A percentile compares a stretch with the other conserved stretches of the same genome.
Evolutionary conservation across 768 basidiomycete species (phyloP).

Genomic region (Cubamyces sp.): DNA sequence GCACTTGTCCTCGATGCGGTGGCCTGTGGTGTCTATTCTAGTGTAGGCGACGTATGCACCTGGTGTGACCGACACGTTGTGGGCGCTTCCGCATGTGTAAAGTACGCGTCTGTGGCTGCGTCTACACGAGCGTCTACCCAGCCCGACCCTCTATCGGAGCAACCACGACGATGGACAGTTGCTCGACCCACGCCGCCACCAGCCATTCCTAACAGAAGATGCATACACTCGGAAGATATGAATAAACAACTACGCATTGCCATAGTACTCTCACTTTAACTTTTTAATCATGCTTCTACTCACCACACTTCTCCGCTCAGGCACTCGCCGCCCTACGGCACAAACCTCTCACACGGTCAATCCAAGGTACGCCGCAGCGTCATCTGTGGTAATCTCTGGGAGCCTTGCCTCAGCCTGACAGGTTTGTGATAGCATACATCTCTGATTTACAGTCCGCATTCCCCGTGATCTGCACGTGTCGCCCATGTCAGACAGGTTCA

Average conservation of each 20-base stretch:
- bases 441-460: slow-evolving; percentile 46
- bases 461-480: slow-evolving; percentile 19
- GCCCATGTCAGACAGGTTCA: neutral
- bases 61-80: slow-evolving; percentile 24
- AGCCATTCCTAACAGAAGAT: too few relatives aligned
- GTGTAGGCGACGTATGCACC: slow-evolving; percentile 3
- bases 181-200: neutral
- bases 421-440: slow-evolving; percentile 44
- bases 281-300: slow-evolving; percentile 1
- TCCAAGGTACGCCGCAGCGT: slow-evolving; percentile 39
- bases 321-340: slow-evolving; percentile 50
- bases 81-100: neutral
- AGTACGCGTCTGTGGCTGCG: slow-evolving; percentile 1
- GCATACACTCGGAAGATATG: neutral
- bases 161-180: slow-evolving; percentile 9
- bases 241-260: slow-evolving; percentile 21
- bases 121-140: neutral
- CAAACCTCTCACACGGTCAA: slow-evolving; percentile 48
- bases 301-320: slow-evolving; percentile 33
- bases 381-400: neutral
- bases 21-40: too few relatives aligned
- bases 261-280: slow-evolving; percentile 12
- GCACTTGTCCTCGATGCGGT: too few relatives aligned
- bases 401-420: neutral
- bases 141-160: slow-evolving; percentile 6